Conservation (phyloP, 1,139 yeast genomes). For the Chernovozyma sophiae-reginae region DNA sequence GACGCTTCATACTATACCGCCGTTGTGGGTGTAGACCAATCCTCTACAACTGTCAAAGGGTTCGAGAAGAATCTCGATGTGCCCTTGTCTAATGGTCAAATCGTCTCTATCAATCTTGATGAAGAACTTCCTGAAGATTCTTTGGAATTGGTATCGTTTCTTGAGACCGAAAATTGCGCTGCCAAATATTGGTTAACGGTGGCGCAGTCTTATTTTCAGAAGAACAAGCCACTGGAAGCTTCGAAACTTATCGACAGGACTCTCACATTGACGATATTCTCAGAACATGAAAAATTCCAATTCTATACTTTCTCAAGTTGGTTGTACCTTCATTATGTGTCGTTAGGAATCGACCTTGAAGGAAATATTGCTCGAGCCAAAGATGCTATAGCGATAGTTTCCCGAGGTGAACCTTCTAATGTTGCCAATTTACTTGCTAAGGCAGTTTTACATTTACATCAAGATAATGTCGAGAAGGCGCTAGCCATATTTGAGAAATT, state of each 20-base stretch:
- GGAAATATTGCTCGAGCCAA: conserved; percentile 22
- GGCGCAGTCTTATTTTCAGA: conserved; percentile 74
- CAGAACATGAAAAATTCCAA: conserved; percentile 47
- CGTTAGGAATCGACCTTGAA: conserved; percentile 23
- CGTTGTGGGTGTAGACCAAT: conserved; percentile 6
- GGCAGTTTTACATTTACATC: conserved; percentile 47
- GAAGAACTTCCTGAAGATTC: conserved; percentile 88
- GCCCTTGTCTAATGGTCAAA: conserved; percentile 67
- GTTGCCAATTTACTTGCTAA: conserved; percentile 54
- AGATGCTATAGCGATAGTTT: conserved; percentile 17
- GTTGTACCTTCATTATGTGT: conserved; percentile 51
- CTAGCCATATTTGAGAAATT: conserved; percentile 57
- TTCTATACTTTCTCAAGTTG: conserved; percentile 68
- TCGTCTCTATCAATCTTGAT: conserved; percentile 61
- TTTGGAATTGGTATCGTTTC: conserved; percentile 68
- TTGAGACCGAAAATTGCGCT: conserved; percentile 75
- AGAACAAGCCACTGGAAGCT: conserved; percentile 59
- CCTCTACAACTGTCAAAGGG: conserved; percentile 22
- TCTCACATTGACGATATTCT: conserved; percentile 32
- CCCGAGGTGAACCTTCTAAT: conserved; percentile 14
- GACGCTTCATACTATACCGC: conserved; percentile 41
- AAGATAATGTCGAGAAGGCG: conserved; percentile 59
- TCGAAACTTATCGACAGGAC: conserved; percentile 62
- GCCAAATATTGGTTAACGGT: conserved; percentile 79
- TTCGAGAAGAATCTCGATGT: conserved; percentile 48